These are phyloP conservation scores for Aureobasidium melanogenum DNA, from an alignment of 2,329 filamentous ascomycete genomes.

Conservation along the genomic window DNA sequence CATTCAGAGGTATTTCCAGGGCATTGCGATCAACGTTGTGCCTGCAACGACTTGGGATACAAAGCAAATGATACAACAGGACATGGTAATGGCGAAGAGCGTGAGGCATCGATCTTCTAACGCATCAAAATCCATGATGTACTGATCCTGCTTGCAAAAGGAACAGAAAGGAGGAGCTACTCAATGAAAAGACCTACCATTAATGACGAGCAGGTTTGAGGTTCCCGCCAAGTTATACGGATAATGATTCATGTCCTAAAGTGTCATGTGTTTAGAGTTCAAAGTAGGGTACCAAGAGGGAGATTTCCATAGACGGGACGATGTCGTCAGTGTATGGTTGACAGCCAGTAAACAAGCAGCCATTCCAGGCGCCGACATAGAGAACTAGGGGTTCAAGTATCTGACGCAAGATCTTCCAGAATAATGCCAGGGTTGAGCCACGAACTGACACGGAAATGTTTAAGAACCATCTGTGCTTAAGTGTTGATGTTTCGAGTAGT, in stretches of 20 bases:
- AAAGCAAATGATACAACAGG: neutral
- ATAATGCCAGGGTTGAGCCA: neutral
- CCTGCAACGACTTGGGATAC: too few species aligned
- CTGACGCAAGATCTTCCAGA: neutral
- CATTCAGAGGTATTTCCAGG: too few species aligned
- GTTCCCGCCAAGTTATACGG: neutral
- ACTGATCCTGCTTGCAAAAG: neutral
- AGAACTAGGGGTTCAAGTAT: neutral
- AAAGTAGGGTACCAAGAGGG: neutral
- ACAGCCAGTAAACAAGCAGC: neutral
- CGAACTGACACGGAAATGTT: neutral
- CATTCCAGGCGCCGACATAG: neutral
- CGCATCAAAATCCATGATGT: neutral
- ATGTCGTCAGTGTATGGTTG: neutral
- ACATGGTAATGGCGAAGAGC: neutral
- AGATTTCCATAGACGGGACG: neutral
- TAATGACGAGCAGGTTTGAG: neutral
- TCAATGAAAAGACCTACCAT: neutral
- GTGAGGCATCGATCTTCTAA: neutral
- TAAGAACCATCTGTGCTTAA: neutral
- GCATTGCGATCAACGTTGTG: too few species aligned
- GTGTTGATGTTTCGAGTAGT: neutral
- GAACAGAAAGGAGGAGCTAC: neutral
- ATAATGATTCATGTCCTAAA: neutral
- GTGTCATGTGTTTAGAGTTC: neutral